Base-by-base conservation (phyloP, 495 filamentous ascomycete species). In the Podospora appendiculata region DNA sequence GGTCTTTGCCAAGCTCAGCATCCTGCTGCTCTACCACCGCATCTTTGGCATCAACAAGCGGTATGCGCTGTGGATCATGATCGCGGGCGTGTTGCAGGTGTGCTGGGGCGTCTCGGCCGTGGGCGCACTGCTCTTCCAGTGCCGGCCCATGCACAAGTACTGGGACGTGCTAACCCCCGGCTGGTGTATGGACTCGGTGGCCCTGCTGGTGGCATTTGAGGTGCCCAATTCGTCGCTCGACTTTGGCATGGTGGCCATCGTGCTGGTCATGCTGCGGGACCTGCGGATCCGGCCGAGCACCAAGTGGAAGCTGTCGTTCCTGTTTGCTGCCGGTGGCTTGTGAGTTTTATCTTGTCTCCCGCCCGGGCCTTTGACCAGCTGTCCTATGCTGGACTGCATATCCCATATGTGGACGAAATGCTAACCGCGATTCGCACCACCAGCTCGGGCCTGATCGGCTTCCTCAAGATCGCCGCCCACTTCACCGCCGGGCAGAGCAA, bases 21-120 rank as follows among this genome's bases (percentile, higher is more conserved):
- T 61, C 41, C 32, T 53, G 3, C 32, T 40, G 12, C 52, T 61
- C 14, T 61, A 61, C 41, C 19, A 55, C 38, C 58, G 58, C 17
- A 45, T 61, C 8, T 61, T 61, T 39, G 45, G 43, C 4, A 46
- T 61, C 2, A 49, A 61, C 18, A 39, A 9, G 8, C 45, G 7
- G 4, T 61, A 49, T 34, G 45, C 17, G 11, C 25, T 34, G 2
- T 55, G 55, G 51, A 54, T 58, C 32, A 12, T 36, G 8, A 1
- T 47, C 12, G 12, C 55, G 11, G 52, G 46, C 10, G 6, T 47
- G n/a, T 3, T 53, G 4, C 51, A 57, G 18, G 18, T 44, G 10
- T 3, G 12, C 8, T 47, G 45, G 50, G 42, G 25, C 38, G 48
- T 60, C 18, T 46, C 14, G 1, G 40, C 38, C 7, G 14, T 38